Evolutionary conservation across 352 stramenopile species (phyloP), one percentile per base, ranked within the genome.

Genomic region (Phytopythium mirpurense): DNA sequence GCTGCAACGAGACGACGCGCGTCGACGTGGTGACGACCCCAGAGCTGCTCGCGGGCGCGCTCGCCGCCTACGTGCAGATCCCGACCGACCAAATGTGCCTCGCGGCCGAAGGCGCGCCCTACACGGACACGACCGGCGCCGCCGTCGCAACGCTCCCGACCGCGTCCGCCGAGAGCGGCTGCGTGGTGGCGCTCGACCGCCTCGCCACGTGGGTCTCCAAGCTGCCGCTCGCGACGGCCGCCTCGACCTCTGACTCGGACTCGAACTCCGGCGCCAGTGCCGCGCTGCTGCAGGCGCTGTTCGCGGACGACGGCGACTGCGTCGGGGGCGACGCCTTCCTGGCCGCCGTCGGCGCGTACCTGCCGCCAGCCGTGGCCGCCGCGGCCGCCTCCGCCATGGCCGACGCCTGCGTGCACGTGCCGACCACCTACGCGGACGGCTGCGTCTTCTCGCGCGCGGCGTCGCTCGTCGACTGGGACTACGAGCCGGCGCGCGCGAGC

Each of bases 41-140:
- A 15, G 57, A 62, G 16, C 46, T 68, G 23, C 47, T 83, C 21
- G 59, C 79, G 21, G 51, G 51, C 11, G 63, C 67, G 18, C n/a
- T 88, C 21, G 54, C 83, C 19, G 40, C 62, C 16, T 63, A 72
- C n/a, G 37, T 86, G 21, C 72, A 81, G 48, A 63, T 88, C 3
- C 77, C 77, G 9, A 78, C 62, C 0, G 63, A 77, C 50, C 70
- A 86, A 34, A 75, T 78, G 47, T 88, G 74, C 43, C 47, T 72
- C 11, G 60, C 67, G 12, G 72, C 74, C 14, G 77, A 88, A 27
- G 72, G 72, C 18, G 54, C 79, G 27, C 36, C 58, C 18, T 84
- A 84, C 61, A 70, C 44, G 2, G 63, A 86, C 54, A 71, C 68
- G 31, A 65, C 68, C 29, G 59, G 54, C 18, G 62, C 59, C 40